Percentiles rank a stretch among this genome's conserved stretches.
Evolutionary conservation across 495 filamentous ascomycete species (phyloP).

Genomic region (Lophium mytilinum): DNA sequence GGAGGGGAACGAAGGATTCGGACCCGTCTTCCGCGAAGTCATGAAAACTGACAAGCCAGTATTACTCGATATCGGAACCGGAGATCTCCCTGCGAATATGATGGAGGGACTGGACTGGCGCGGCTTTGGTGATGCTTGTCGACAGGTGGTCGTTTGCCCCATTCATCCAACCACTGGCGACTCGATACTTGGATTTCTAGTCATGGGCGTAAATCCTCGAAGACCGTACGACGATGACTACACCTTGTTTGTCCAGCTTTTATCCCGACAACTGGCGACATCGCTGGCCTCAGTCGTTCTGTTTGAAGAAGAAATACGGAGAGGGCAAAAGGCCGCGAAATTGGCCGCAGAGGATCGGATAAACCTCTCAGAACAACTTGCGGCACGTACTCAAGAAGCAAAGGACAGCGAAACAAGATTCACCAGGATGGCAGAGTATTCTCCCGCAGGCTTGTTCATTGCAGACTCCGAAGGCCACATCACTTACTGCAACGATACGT

Average conservation of each 20-base stretch:
- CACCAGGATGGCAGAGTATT: conserved; percentile 65
- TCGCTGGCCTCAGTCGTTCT: conserved; percentile 63
- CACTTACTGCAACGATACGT: conserved; percentile 65
- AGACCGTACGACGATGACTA: conserved; percentile 65
- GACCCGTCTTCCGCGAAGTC: conserved; percentile 56
- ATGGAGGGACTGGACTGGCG: conserved; percentile 54
- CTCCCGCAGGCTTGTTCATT: conserved; percentile 66
- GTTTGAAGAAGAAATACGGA: conserved; percentile 64
- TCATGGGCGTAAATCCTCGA: conserved; percentile 61
- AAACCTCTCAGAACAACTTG: conserved; percentile 58
- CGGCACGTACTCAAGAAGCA: conserved; percentile 57
- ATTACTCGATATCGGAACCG: conserved; percentile 49
- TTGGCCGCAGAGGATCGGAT: conserved; percentile 58
- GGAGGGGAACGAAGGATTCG: conserved; percentile 54
- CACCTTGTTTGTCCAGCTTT: conserved; percentile 57
- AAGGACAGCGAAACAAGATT: conserved; percentile 64
- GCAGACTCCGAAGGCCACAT: conserved; percentile 53
- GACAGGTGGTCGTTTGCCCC: conserved; percentile 60
- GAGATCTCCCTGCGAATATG: conserved; percentile 49
- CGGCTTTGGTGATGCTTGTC: conserved; percentile 55
- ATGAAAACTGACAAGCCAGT: conserved; percentile 52
- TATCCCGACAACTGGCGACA: conserved; percentile 61
- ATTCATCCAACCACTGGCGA: conserved; percentile 61
- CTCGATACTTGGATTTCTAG: conserved; percentile 56
- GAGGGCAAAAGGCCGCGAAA: conserved; percentile 56